Evolutionary conservation across 768 basidiomycete species (phyloP), one percentile per base, ranked within the genome.

Genomic region (Tulasnella sp.): DNA sequence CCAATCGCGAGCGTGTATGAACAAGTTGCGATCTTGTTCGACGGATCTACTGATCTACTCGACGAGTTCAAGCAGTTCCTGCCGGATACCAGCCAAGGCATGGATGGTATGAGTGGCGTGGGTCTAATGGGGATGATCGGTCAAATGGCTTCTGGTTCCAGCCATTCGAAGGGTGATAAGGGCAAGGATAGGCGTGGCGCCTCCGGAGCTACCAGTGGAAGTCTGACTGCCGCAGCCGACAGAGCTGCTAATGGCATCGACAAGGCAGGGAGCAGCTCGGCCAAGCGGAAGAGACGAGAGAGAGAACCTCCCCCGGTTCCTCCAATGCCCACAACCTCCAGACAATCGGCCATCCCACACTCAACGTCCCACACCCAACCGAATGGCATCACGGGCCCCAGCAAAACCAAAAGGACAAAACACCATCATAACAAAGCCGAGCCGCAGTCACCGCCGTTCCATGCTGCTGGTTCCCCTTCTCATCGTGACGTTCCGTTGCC

Each of bases 11-110:
- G 79, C 58, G 73, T 89, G 2, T 87, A 82, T 69, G 75, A 78
- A 6, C 87, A 88, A 68, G 87, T 90, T 2, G 82, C 86, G 61
- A 71, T 75, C 64, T 73, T 91, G 45, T 90, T 91, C 72, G 83
- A 84, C 67, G 82, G 86, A 63, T 82, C 84, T 1, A 83, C 80
- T 2, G 88, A 91, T 61, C 73, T 91, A 58, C 69, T 90, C 57
- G 77, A 76, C n/a, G 63, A 64, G 49, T 63, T 64, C 46, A 61
- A 62, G 42, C 63, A 64, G 50, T 63, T 63, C 46, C 42, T 60
- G 7, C 62, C 59, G 12, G 63, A 64, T 31, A 49, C 59, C 12
- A 57, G 48, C n/a, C 48, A 45, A 36, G 36, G 51, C 40, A 40
- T 53, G 37, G 52, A 41, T 32, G 49, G 57, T 29, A 72, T 74